These are phyloP conservation scores for Metschnikowia gruessii DNA, from an alignment of 805 yeast genomes.

Conservation along the genomic window DNA sequence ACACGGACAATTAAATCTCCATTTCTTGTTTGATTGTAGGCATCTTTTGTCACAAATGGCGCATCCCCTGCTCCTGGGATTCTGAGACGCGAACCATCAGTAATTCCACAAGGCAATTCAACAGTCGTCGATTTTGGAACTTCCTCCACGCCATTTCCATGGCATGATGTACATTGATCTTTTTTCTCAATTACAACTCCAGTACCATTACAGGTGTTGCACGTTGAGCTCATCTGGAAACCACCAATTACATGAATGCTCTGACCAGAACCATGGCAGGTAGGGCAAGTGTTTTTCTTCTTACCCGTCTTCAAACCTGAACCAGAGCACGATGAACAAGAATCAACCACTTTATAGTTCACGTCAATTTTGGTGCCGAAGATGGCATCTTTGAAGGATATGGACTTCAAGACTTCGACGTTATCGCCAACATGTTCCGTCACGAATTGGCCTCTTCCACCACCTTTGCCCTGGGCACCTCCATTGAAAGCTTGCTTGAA, in stretches of 20 bases:
- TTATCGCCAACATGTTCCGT: conserved; percentile 88
- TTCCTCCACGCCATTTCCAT: conserved; percentile 83
- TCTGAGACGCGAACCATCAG: conserved; percentile 81
- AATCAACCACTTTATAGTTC: conserved; percentile 68
- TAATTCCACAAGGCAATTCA: conserved; percentile 84
- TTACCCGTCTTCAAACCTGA: conserved; percentile 78
- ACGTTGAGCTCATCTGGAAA: conserved; percentile 94
- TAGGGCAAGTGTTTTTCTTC: conserved; percentile 70
- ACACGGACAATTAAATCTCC: conserved; percentile 90
- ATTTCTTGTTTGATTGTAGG: conserved; percentile 62
- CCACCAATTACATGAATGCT: conserved; percentile 87
- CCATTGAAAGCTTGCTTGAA: conserved; percentile 50
- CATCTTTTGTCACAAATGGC: conserved; percentile 70
- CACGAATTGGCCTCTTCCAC: conserved; percentile 47
- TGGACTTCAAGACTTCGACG: conserved; percentile 70
- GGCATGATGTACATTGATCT: conserved; percentile 77
- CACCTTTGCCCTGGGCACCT: conserved; percentile 28
- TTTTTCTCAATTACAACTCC: conserved; percentile 71
- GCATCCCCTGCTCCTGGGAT: conserved; percentile 89
- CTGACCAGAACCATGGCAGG: conserved; percentile 94
- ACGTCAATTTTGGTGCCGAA: conserved; percentile 70
- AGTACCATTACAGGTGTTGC: conserved; percentile 81
- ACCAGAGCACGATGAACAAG: conserved; percentile 79
- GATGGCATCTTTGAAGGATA: conserved; percentile 82
- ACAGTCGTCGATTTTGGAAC: conserved; percentile 68